Conservation (phyloP, 768 basidiomycete genomes). For the Strobilomyces confusus region DNA sequence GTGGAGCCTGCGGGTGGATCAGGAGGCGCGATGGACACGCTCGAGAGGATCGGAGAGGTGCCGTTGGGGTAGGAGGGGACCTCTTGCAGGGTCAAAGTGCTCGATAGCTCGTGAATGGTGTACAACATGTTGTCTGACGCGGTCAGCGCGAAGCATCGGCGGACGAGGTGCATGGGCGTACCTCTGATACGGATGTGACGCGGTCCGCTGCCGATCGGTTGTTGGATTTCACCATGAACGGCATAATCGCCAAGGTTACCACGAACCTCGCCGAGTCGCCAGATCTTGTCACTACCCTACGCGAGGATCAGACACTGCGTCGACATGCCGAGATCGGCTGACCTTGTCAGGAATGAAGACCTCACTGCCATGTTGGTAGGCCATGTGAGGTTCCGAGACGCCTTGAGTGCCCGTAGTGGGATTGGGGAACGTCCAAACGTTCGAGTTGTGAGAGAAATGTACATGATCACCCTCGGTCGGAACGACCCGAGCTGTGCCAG, state of each 20-base stretch:
- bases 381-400: slow-evolving; percentile 66
- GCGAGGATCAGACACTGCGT: background rate
- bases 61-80: slow-evolving; percentile 45
- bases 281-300: slow-evolving; percentile 66
- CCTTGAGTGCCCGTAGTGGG: slow-evolving; percentile 25
- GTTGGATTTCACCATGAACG: slow-evolving; percentile 59
- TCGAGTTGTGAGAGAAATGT: slow-evolving; percentile 32
- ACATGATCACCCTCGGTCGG: slow-evolving; percentile 39
- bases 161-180: slow-evolving; percentile 7
- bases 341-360: slow-evolving; percentile 66
- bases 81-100: slow-evolving; percentile 54
- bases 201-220: slow-evolving; percentile 63
- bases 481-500: slow-evolving; percentile 53
- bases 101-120: slow-evolving; percentile 52
- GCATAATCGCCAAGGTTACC: slow-evolving; percentile 41
- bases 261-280: slow-evolving; percentile 49
- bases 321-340: slow-evolving; percentile 11
- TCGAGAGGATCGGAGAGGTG: slow-evolving; percentile 48
- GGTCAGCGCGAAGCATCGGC: background rate
- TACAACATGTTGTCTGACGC: slow-evolving; percentile 45
- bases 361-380: slow-evolving; percentile 50
- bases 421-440: slow-evolving; percentile 52
- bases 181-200: slow-evolving; percentile 43
- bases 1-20: slow-evolving; percentile 35
- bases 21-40: slow-evolving; percentile 44